Percentiles rank a stretch among this genome's conserved stretches.
phyloP scores from a whole-genome alignment of 129 eudicot species.

The Centaurea solstitialis region DNA sequence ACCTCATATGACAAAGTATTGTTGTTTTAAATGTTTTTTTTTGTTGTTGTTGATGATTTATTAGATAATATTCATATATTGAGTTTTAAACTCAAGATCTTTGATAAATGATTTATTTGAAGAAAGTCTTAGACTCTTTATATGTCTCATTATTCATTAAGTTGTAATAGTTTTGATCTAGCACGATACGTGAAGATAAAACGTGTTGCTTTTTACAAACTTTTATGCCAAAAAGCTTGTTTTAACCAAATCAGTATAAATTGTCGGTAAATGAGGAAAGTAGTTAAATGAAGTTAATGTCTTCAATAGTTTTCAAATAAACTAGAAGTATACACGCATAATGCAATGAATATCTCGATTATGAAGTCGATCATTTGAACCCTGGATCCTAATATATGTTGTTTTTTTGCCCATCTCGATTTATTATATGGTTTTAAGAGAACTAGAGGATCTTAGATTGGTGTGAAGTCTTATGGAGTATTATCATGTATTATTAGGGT shows the following conservation, averaged over 20 bases:
- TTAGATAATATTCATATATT: not conserved
- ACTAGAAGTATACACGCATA: too few species aligned
- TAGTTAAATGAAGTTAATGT: not conserved
- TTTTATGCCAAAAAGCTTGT: not conserved
- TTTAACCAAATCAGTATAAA: not conserved
- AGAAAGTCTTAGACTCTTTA: not conserved
- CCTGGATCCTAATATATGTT: too few species aligned
- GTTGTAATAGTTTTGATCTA: not conserved
- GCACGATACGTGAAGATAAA: not conserved
- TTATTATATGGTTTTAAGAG: not conserved
- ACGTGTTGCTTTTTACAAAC: not conserved
- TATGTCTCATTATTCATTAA: not conserved
- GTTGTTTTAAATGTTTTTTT: not conserved
- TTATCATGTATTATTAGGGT: too few species aligned
- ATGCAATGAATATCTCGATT: not conserved
- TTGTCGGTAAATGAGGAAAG: not conserved
- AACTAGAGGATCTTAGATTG: not conserved
- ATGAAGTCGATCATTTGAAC: not conserved
- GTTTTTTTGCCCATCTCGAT: too few species aligned
- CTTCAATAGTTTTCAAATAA: not conserved
- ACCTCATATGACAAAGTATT: not conserved
- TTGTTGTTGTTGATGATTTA: not conserved
- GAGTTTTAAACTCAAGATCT: not conserved
- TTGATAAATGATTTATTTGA: not conserved
- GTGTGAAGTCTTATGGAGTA: not conserved